A percentile compares a stretch with the other conserved stretches of the same genome.
phyloP scores from a whole-genome alignment of 176 grass and related monocot genomes.

The Cenchrus purpureus region DNA sequence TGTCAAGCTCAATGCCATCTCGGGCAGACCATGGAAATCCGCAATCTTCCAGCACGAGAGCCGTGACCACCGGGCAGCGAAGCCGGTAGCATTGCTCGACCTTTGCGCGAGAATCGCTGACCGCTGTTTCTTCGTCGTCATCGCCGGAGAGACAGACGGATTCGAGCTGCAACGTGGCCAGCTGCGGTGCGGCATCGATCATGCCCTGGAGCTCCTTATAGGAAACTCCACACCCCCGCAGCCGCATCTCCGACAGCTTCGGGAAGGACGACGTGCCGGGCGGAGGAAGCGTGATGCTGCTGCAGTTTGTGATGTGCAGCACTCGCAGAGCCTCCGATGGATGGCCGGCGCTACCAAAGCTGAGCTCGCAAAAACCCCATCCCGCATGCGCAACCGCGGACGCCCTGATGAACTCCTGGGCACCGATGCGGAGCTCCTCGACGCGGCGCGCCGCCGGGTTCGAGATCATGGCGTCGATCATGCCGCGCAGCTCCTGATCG shows the following conservation, averaged over 20 bases:
- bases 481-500: neutral
- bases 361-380: neutral
- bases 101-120: too few species aligned
- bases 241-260: neutral
- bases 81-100: neutral
- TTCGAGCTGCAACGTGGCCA: neutral
- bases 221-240: neutral
- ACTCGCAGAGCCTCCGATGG: neutral
- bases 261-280: too few species aligned
- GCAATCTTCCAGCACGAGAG: neutral
- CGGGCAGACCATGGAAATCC: too few species aligned
- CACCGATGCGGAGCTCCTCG: neutral
- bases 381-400: too few species aligned
- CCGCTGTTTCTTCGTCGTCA: too few species aligned
- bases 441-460: neutral
- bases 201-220: neutral
- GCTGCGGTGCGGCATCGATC: constrained; percentile 5
- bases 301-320: constrained; percentile 7
- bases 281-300: neutral
- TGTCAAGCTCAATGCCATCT: too few species aligned
- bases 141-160: too few species aligned
- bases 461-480: neutral
- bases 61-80: neutral
- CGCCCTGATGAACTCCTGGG: too few species aligned
- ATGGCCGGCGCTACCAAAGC: neutral